Conservation (phyloP, 202 grass and related monocot genomes). For the Zizania palustris region DNA sequence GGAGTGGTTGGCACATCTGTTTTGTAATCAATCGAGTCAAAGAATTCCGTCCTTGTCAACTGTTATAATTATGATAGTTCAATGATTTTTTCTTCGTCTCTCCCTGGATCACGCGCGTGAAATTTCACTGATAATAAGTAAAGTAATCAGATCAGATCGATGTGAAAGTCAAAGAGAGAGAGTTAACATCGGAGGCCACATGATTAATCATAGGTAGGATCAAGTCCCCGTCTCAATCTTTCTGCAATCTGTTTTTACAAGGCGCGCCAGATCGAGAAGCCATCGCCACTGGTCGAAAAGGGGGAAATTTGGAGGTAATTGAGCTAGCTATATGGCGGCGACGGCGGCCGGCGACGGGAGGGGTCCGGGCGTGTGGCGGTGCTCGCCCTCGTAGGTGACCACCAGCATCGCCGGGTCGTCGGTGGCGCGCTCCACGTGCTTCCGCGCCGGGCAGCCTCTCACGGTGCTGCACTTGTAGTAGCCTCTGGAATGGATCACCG, state of each 20-base stretch:
- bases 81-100: no score
- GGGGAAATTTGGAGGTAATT: not conserved
- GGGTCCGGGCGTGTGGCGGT: slow-evolving; percentile 60
- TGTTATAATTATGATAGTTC: no score
- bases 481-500: slow-evolving; percentile 45
- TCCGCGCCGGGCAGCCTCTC: slow-evolving; percentile 78
- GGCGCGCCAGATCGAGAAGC: slow-evolving; percentile 32
- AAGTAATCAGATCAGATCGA: no score
- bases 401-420: slow-evolving; percentile 91
- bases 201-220: not conserved
- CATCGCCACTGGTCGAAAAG: not conserved
- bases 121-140: no score
- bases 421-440: slow-evolving; percentile 93
- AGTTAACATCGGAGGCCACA: no score
- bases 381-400: slow-evolving; percentile 92
- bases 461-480: slow-evolving; percentile 99
- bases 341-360: slow-evolving; percentile 4
- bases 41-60: slow-evolving; percentile 13
- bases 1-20: not conserved
- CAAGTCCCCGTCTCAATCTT: slow-evolving; percentile 25
- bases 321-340: slow-evolving; percentile 15
- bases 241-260: slow-evolving; percentile 53
- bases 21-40: slow-evolving; percentile 30
- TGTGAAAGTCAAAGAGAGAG: no score
- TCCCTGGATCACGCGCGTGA: no score